These are phyloP conservation scores for Mycena sp. DNA, from an alignment of 1,284 basidiomycete genomes.

Conservation along the genomic window DNA sequence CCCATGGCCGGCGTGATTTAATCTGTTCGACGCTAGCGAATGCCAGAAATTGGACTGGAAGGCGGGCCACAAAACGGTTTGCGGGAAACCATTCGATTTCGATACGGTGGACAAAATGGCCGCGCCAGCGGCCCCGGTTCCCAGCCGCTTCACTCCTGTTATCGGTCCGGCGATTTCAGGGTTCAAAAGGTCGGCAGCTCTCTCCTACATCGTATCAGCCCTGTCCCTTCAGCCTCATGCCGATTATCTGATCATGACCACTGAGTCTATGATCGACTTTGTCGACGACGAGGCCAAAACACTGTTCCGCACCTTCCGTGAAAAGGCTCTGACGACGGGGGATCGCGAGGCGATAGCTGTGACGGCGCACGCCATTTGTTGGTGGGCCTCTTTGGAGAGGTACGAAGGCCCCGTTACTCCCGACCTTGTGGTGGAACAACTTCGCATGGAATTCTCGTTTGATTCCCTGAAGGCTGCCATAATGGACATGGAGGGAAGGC, in stretches of 20 bases:
- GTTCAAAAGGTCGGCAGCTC: not conserved
- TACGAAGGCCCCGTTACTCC: not conserved
- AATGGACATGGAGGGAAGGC: not conserved
- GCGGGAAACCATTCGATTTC: constrained; percentile 20
- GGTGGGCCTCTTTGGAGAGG: not conserved
- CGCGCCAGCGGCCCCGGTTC: not conserved
- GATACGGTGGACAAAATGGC: constrained; percentile 1
- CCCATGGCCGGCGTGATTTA: not conserved
- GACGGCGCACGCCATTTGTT: constrained; percentile 5
- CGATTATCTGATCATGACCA: not conserved
- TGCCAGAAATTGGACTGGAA: constrained; percentile 27
- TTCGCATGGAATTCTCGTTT: not conserved
- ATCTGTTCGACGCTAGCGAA: constrained; percentile 3
- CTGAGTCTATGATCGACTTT: not conserved
- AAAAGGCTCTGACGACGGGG: not conserved
- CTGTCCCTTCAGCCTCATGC: not conserved
- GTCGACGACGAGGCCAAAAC: not conserved
- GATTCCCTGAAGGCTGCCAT: not conserved
- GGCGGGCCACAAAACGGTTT: constrained; percentile 21
- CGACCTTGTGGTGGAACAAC: not conserved
- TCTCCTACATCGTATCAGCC: not conserved
- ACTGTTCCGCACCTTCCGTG: not conserved
- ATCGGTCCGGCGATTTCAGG: not conserved
- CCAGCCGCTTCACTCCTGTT: not conserved
- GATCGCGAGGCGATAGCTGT: constrained; percentile 5